Base-by-base conservation (phyloP, 495 filamentous ascomycete species). In the Schizothecium vesticola region DNA sequence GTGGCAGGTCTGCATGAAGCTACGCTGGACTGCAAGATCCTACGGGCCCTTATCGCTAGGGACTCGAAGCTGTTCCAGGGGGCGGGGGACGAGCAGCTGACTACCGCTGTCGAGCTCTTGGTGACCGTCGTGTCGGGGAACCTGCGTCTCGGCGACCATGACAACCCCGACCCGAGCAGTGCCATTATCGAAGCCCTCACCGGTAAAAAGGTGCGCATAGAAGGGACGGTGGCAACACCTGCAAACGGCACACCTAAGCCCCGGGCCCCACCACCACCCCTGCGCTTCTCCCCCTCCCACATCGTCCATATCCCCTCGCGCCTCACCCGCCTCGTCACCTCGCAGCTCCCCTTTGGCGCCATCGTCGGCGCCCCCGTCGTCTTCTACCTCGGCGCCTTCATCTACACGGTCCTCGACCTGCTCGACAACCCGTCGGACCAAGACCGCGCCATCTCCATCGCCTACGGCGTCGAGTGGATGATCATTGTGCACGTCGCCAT, bases 361-460 rank as follows among this genome's bases (percentile, higher is more conserved):
- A 77, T 80, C 9, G 76, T 85, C 19, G 83, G 83, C 9, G 80
- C 80, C 6, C 82, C 83, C 0, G 74, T 85, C 0, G 68, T 82
- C 2, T 84, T 86, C 70, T 86, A 82, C 63, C 65, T 81, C 0
- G 82, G 82, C 2, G 72, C 79, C 0, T 85, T 84, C 55, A 56
- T 81, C 2, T 80, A 80, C 59, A 78, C 74, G 2, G 68, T 84
- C 21, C 64, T 82, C 10, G 79, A 81, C 61, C 66, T 77, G 9
- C 67, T 66, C 16, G 74, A 67, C n/a, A 69, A 70, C n/a, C 23
- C 77, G 0, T 80, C 81, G 3, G 78, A 84, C 61, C 76, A 80
- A 5, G 78, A 81, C 64, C 79, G 80, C 0, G 75, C 82, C 6
- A 73, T 79, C 26, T 73, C 81, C 1, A 69, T 85, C 5, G 82